Evolutionary conservation across 2,329 filamentous ascomycete species (phyloP).

Genomic region (Volutella citrinella): DNA sequence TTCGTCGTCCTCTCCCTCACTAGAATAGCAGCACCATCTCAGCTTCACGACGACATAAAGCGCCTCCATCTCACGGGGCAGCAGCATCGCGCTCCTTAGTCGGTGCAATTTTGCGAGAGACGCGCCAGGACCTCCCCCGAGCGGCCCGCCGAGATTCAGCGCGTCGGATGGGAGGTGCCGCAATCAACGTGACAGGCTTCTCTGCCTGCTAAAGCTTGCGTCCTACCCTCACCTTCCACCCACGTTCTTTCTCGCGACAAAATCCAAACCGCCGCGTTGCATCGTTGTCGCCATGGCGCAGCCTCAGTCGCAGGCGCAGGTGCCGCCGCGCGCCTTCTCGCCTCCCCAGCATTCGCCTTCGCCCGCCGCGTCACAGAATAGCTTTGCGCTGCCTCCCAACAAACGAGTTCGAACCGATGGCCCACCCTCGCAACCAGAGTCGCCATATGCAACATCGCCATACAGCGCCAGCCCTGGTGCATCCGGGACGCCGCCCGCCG

Average conservation of each 20-base stretch:
- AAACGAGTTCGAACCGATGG: conserved; percentile 64
- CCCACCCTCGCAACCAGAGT: conserved; percentile 63
- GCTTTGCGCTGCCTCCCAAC: conserved; percentile 60
- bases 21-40: conserved; percentile 21
- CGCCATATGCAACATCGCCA: conserved; percentile 55
- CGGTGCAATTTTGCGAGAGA: conserved; percentile 8
- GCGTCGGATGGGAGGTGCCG: conserved; percentile 46
- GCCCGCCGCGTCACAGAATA: conserved; percentile 53
- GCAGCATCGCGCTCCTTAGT: conserved; percentile 8
- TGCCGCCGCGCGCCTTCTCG: conserved; percentile 56
- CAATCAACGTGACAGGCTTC: conserved; percentile 47
- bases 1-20: conserved; percentile 27
- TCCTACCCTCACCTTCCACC: conserved; percentile 13
- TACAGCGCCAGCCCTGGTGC: conserved; percentile 46
- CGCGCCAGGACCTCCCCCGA: conserved; percentile 12
- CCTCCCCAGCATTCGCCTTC: conserved; percentile 61
- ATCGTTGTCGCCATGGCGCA: conserved; percentile 59
- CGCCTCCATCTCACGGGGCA: conserved; percentile 20
- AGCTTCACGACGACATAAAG: conserved; percentile 21
- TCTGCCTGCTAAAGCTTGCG: conserved; percentile 43
- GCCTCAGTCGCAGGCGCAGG: conserved; percentile 45
- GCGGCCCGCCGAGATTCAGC: conserved; percentile 18
- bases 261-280: too few species aligned
- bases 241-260: conserved; percentile 8
- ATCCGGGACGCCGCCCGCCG: conserved; percentile 38